Evolutionary conservation across 208 protist species (phyloP).

Genomic region (Crithidia fasciculata): DNA sequence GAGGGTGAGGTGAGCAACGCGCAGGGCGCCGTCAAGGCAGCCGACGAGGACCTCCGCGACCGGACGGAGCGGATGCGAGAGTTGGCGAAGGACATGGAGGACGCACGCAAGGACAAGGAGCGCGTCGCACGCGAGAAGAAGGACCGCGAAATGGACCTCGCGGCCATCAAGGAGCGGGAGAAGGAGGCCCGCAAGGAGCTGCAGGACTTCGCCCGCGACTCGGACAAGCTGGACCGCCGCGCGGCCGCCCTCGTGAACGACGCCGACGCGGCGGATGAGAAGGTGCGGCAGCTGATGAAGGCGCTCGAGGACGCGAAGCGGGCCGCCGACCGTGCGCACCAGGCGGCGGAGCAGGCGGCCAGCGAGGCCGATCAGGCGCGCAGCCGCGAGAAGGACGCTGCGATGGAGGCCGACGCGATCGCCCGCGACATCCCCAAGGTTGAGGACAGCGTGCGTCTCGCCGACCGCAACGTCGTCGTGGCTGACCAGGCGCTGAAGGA

Average conservation of each 20-base stretch:
- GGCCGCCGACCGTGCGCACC: slow-evolving; percentile 72
- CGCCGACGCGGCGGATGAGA: slow-evolving; percentile 78
- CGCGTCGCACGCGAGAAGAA: slow-evolving; percentile 78
- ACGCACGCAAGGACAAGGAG: slow-evolving; percentile 79
- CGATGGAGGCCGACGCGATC: slow-evolving; percentile 70
- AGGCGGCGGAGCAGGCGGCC: slow-evolving; percentile 69
- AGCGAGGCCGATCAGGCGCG: slow-evolving; percentile 72
- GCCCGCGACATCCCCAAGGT: slow-evolving; percentile 73
- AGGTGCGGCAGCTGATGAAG: slow-evolving; percentile 86
- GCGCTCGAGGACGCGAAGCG: slow-evolving; percentile 86
- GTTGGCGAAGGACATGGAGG: slow-evolving; percentile 82
- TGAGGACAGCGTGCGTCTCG: slow-evolving; percentile 79
- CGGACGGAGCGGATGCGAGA: slow-evolving; percentile 83
- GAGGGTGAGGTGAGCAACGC: slow-evolving; percentile 69
- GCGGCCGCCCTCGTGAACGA: slow-evolving; percentile 63
- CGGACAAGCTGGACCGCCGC: slow-evolving; percentile 79
- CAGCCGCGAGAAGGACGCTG: slow-evolving; percentile 67
- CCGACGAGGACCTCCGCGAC: slow-evolving; percentile 82
- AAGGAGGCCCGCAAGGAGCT: slow-evolving; percentile 74
- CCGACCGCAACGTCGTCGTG: slow-evolving; percentile 69
- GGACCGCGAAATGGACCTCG: slow-evolving; percentile 80
- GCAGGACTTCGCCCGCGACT: slow-evolving; percentile 77
- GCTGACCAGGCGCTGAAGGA: slow-evolving; percentile 76
- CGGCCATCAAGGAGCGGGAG: slow-evolving; percentile 72
- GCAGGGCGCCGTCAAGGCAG: slow-evolving; percentile 55